Evolutionary conservation across 1,139 yeast species (phyloP).

Genomic region (Sugiyamaella sp.): DNA sequence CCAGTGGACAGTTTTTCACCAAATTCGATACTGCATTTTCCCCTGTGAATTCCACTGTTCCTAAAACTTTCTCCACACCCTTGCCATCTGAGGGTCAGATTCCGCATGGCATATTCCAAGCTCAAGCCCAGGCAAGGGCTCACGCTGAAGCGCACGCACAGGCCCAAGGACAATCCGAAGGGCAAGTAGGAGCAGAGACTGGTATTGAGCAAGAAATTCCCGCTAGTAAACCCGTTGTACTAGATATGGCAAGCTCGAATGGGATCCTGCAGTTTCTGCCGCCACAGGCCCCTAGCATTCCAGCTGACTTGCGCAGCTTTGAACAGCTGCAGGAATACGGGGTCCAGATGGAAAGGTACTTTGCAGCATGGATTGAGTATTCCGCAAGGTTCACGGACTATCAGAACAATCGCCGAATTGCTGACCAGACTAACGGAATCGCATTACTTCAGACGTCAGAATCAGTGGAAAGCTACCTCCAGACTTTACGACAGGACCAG

Average conservation of each 20-base stretch:
- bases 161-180: background rate
- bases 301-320: slow-evolving; percentile 2
- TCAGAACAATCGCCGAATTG: slow-evolving; percentile 35
- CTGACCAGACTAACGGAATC: slow-evolving; percentile 34
- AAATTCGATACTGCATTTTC: slow-evolving; percentile 21
- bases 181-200: background rate
- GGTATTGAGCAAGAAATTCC: slow-evolving; percentile 18
- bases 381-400: slow-evolving; percentile 35
- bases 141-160: background rate
- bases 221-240: no score
- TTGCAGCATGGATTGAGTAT: slow-evolving; percentile 35
- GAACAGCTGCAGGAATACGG: slow-evolving; percentile 26
- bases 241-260: slow-evolving; percentile 2
- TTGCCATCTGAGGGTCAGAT: background rate
- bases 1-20: slow-evolving; percentile 4
- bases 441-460: slow-evolving; percentile 29
- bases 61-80: slow-evolving; percentile 3
- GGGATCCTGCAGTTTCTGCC: slow-evolving; percentile 11
- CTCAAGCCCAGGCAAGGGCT: slow-evolving; percentile 15
- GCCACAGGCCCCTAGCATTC: slow-evolving; percentile 19
- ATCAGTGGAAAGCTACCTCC: slow-evolving; percentile 33
- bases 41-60: slow-evolving; percentile 24
- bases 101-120: slow-evolving; percentile 19
- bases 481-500: slow-evolving; percentile 39
- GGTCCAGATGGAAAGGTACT: slow-evolving; percentile 30